phyloP scores from a whole-genome alignment of 106 monocot species.

The Dendrobium chrysotoxum region DNA sequence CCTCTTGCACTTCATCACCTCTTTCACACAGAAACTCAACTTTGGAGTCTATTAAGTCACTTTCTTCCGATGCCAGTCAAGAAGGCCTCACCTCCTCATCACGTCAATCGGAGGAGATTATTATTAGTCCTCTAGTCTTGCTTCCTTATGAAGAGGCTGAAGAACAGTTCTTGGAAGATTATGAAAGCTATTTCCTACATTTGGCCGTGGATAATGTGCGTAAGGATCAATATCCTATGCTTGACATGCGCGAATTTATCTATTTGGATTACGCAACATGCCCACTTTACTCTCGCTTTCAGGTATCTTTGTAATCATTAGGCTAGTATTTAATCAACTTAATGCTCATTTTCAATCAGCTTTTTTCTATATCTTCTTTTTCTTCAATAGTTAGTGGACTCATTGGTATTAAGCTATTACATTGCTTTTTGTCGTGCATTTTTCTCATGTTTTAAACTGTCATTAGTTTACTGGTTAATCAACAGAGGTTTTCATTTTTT shows the following conservation, averaged over 20 bases:
- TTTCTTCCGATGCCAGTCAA: slow-evolving; percentile 4
- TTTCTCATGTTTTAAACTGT: background rate
- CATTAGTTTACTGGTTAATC: background rate
- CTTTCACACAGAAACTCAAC: slow-evolving; percentile 15
- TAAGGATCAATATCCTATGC: slow-evolving; percentile 24
- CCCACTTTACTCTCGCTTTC: slow-evolving; percentile 22
- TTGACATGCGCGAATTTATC: slow-evolving; percentile 11
- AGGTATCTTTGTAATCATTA: slow-evolving; percentile 9
- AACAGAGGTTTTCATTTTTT: background rate
- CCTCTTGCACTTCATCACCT: background rate
- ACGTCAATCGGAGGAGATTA: slow-evolving; percentile 3
- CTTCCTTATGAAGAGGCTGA: slow-evolving; percentile 30
- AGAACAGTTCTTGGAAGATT: slow-evolving; percentile 30
- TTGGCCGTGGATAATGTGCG: slow-evolving; percentile 22
- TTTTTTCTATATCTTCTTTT: background rate
- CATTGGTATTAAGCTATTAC: background rate
- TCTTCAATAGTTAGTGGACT: background rate
- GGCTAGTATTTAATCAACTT: background rate
- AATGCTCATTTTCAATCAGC: background rate
- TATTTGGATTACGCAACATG: slow-evolving; percentile 27
- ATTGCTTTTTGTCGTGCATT: background rate
- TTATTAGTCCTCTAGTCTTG: background rate
- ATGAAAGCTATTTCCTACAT: slow-evolving; percentile 27
- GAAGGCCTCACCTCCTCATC: slow-evolving; percentile 15
- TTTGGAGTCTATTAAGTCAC: background rate